These are phyloP conservation scores for Russula foetens DNA, from an alignment of 768 basidiomycete species.

Conservation along the genomic window DNA sequence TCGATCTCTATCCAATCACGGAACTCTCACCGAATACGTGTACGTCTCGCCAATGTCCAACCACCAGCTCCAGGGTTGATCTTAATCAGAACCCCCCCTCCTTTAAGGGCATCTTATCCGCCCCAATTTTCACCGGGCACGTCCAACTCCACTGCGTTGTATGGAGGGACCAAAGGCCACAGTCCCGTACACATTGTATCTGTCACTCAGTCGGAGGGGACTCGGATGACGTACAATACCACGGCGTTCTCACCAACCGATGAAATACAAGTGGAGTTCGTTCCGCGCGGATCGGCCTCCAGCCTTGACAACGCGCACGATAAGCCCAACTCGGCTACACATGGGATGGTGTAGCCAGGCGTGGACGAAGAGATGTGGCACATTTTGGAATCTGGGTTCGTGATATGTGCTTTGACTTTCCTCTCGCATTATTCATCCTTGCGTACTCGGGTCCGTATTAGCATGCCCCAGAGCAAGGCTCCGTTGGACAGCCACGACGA, in stretches of 20 bases:
- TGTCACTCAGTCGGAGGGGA: not conserved
- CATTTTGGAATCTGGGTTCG: too few species aligned
- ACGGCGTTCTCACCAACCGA: not conserved
- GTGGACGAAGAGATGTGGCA: too few species aligned
- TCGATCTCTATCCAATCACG: not conserved
- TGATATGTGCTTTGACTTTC: too few species aligned
- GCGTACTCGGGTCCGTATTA: too few species aligned
- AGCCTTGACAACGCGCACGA: not conserved
- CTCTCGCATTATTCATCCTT: too few species aligned
- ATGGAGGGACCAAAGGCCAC: not conserved
- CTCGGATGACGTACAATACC: not conserved
- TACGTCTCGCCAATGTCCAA: not conserved
- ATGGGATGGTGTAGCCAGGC: too few species aligned
- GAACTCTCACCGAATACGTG: slow-evolving; percentile 9
- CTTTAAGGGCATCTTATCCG: not conserved
- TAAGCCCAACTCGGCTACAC: too few species aligned
- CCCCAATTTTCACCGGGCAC: not conserved
- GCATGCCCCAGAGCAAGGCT: too few species aligned
- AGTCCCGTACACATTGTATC: not conserved
- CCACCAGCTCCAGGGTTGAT: too few species aligned
- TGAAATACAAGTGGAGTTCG: not conserved
- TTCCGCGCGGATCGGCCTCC: not conserved
- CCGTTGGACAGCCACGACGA: too few species aligned
- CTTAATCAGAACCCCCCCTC: too few species aligned
- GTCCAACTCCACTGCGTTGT: not conserved